Conservation (phyloP, 805 yeast species). For the Hanseniaspora thailandica region DNA sequence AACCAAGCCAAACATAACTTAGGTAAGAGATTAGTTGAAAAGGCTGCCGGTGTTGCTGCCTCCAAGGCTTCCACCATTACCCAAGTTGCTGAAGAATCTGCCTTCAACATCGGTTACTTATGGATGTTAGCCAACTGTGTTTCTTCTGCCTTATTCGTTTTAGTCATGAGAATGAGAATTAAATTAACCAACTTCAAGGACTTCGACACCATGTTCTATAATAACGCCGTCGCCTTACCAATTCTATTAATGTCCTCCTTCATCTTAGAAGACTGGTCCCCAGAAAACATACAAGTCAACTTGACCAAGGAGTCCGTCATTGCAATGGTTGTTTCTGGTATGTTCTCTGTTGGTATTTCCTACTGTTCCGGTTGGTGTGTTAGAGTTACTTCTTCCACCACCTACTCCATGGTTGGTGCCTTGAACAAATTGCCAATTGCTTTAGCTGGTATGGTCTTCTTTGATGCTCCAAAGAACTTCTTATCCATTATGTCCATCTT, state of each 20-base stretch:
- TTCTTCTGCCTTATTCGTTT: conserved; percentile 84
- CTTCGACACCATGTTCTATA: conserved; percentile 96
- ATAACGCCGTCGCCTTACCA: conserved; percentile 87
- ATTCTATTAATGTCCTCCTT: conserved; percentile 67
- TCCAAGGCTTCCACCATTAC: conserved; percentile 20
- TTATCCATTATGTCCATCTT: conserved; percentile 81
- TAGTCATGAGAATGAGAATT: conserved; percentile 94
- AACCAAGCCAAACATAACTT: conserved; percentile 28
- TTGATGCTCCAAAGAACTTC: conserved; percentile 90
- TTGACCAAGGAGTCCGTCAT: conserved; percentile 65
- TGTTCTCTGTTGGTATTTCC: conserved; percentile 90
- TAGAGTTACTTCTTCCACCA: conserved; percentile 95
- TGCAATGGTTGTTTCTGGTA: conserved; percentile 82
- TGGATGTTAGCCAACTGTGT: conserved; percentile 97
- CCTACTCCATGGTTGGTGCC: conserved; percentile 99
- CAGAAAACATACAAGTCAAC: conserved; percentile 60
- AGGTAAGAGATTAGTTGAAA: conserved; percentile 19
- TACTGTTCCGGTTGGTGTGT: conserved; percentile 99
- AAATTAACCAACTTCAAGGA: conserved; percentile 93
- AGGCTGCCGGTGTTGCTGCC: conserved; percentile 24
- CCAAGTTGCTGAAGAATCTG: conserved; percentile 18
- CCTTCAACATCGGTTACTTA: conserved; percentile 63
- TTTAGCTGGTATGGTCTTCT: conserved; percentile 83
- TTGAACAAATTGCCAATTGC: conserved; percentile 97
- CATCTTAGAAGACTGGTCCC: conserved; percentile 83